phyloP scores from a whole-genome alignment of 345 rosid species.

The Heritiera fomes region DNA sequence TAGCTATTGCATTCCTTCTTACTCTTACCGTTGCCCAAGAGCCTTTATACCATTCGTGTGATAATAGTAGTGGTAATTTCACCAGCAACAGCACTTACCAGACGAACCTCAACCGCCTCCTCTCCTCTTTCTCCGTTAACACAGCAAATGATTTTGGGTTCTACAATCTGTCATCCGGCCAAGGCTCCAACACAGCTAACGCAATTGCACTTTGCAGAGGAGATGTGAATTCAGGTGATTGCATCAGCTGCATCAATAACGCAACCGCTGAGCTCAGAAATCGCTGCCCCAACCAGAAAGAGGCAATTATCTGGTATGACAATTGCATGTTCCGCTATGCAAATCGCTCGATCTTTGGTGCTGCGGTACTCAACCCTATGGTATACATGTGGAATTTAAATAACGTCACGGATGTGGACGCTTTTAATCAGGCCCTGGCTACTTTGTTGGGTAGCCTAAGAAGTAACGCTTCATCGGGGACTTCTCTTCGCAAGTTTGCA shows the following conservation, averaged over 20 bases:
- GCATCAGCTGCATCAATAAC: conserved; percentile 33
- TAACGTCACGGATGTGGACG: conserved; percentile 17
- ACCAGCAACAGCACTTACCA: conserved; percentile 23
- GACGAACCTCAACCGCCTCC: conserved; percentile 22
- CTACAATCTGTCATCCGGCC: conserved; percentile 30
- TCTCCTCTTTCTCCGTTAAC: conserved; percentile 31
- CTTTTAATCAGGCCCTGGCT: conserved; percentile 20
- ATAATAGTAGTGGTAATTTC: conserved; percentile 19
- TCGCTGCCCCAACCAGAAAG: conserved; percentile 37
- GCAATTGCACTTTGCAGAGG: conserved; percentile 44
- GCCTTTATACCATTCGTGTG: not conserved
- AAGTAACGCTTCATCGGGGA: conserved; percentile 24
- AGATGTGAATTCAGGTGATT: conserved; percentile 26
- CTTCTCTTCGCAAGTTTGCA: conserved; percentile 27
- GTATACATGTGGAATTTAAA: not conserved
- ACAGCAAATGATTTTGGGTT: conserved; percentile 9
- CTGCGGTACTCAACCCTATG: conserved; percentile 1
- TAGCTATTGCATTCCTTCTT: conserved; percentile 17
- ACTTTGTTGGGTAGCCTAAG: conserved; percentile 18
- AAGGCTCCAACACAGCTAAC: conserved; percentile 18
- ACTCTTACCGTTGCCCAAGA: conserved; percentile 14
- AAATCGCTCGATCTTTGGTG: conserved; percentile 25
- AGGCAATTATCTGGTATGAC: conserved; percentile 37
- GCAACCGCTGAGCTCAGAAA: conserved; percentile 15
- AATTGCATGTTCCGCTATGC: conserved; percentile 47